Percentiles rank a stretch among this genome's conserved stretches.
Evolutionary conservation across 108 stramenopile genomes (phyloP).

Genomic region (Nitzschia palea): DNA sequence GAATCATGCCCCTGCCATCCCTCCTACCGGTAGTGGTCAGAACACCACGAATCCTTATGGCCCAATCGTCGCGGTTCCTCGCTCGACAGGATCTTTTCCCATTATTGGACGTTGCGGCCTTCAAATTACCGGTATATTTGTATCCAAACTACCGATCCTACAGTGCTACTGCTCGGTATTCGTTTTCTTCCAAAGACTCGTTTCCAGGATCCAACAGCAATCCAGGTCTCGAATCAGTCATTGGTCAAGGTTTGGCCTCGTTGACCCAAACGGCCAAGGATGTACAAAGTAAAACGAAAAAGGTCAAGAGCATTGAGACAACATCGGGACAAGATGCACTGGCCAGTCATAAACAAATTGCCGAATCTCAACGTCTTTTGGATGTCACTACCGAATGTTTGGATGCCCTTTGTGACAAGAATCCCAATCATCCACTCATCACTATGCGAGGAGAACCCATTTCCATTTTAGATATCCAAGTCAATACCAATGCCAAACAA

Average conservation of each 20-base stretch:
- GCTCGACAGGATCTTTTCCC: no score
- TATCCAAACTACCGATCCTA: no score
- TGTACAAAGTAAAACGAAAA: slow-evolving; percentile 27
- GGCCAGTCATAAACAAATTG: slow-evolving; percentile 25
- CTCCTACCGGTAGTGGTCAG: no score
- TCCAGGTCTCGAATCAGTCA: slow-evolving; percentile 40
- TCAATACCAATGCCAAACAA: slow-evolving; percentile 32
- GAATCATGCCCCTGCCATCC: no score
- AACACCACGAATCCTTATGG: no score
- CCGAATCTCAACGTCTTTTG: slow-evolving; percentile 29
- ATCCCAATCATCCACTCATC: not conserved
- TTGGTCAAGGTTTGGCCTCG: slow-evolving; percentile 25
- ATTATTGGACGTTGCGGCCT: no score
- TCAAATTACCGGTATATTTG: no score
- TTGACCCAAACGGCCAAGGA: slow-evolving; percentile 26
- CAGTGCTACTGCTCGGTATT: no score
- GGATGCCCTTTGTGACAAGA: slow-evolving; percentile 9
- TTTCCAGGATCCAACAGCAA: slow-evolving; percentile 14
- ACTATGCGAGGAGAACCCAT: slow-evolving; percentile 40
- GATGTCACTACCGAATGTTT: slow-evolving; percentile 33
- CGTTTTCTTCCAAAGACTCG: not conserved
- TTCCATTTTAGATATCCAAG: slow-evolving; percentile 39
- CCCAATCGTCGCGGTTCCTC: no score
- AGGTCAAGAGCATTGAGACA: not conserved
- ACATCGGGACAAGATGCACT: not conserved